phyloP scores from a whole-genome alignment of 352 stramenopile species.

The Globisporangium rhizosaccharum region DNA sequence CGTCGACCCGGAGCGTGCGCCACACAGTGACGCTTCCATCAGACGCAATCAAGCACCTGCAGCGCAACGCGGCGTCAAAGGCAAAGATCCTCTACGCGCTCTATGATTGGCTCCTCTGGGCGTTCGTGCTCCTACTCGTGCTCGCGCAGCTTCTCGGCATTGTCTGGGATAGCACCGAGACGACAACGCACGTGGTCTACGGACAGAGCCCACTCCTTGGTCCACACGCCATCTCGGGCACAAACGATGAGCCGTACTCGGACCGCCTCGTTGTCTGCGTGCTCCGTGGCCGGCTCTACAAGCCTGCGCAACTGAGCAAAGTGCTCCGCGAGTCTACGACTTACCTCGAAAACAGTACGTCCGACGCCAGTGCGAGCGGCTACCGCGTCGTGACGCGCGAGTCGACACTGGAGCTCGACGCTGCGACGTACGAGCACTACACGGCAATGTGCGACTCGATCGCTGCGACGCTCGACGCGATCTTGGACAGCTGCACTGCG shows the following conservation, averaged over 20 bases:
- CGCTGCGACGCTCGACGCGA: conserved; percentile 19
- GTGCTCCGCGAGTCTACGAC: not conserved
- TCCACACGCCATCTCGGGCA: not conserved
- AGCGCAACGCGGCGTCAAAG: not conserved
- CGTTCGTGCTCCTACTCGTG: conserved; percentile 8
- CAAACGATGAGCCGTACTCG: conserved; percentile 10
- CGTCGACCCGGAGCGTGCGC: too few relatives aligned
- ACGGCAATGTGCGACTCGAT: conserved; percentile 15
- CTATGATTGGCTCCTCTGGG: conserved; percentile 15
- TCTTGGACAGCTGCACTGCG: conserved; percentile 17
- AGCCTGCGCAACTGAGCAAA: conserved; percentile 11
- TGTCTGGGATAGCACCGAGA: conserved; percentile 11
- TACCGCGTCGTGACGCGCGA: conserved; percentile 12
- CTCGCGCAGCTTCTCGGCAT: conserved; percentile 10
- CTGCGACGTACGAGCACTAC: conserved; percentile 1
- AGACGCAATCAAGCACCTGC: not conserved
- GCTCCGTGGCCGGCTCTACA: conserved; percentile 14
- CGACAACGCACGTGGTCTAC: not conserved
- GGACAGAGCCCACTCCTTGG: too few relatives aligned
- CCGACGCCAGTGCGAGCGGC: conserved; percentile 9
- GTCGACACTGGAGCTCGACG: not conserved
- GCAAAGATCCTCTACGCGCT: not conserved
- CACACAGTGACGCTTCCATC: too few relatives aligned
- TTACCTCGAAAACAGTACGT: not conserved
- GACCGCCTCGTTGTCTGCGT: conserved; percentile 9